Evolutionary conservation across 176 grass and related monocot genomes (phyloP), one percentile per base, ranked within the genome.

Genomic region (Neostapfia colusana): DNA sequence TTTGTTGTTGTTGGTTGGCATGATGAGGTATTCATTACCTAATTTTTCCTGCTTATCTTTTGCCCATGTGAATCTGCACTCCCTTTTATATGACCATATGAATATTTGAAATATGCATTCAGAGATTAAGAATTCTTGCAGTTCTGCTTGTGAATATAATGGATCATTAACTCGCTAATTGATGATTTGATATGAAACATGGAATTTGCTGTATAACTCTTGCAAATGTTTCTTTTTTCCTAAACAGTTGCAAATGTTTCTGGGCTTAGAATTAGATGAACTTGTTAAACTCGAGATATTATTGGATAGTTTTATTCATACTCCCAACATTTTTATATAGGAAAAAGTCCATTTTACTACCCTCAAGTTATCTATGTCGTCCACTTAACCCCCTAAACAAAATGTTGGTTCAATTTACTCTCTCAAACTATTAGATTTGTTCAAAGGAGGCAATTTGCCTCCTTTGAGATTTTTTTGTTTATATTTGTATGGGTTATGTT

Each of bases 1-100:
- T 99, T 99, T 80, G 95, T 99, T 78, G 95, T 99, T 83, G 87
- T 95, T 63, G 95, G 95, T 67, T 99, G 95, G 95, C 89, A 90
- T 11, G 80, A 85, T 61, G 95, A 99, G 92, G 95, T 95, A 95
- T 70, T 70, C 34, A 13, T 54, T 59, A 57, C 36, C 42, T 70
- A 12, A 37, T 26, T 18, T 10, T 50, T 40, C 49, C 20, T 77
- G 35, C 27, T 65, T 78, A 84, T 49, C n/a, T 26, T 53, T 84
- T 63, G 7, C 18, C 25, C 3, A 20, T 62, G 34, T 48, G 24
- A 56, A 26, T 28, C 38, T 69, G 14, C n/a, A 9, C 75, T 54
- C 3, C 40, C 58, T 79, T 78, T 60, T 71, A 37, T 82, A 38
- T 48, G 24, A 8, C 41, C 13, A 44, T 31, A 31, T 11, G 21